Percentiles rank a stretch among this genome's conserved stretches.
Evolutionary conservation across 257 asterid species (phyloP).

Genomic region (Echium plantagineum): DNA sequence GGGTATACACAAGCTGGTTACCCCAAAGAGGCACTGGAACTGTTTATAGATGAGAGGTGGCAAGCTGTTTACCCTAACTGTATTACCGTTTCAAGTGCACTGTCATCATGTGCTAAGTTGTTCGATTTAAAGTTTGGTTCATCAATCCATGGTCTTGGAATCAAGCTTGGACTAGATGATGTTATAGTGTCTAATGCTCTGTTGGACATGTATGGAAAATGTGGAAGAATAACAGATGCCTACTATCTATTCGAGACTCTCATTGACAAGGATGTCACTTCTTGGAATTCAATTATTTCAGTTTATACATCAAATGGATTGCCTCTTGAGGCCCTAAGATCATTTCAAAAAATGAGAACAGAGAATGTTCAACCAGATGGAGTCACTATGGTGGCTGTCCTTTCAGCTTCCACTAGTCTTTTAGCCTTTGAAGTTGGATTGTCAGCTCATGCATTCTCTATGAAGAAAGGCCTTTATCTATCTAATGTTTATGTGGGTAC

Average conservation of each 20-base stretch:
- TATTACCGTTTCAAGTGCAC: slow-evolving; percentile 33
- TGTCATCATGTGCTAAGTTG: slow-evolving; percentile 47
- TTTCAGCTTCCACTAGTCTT: slow-evolving; percentile 37
- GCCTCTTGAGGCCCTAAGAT: slow-evolving; percentile 25
- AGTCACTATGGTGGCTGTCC: slow-evolving; percentile 35
- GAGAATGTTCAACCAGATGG: slow-evolving; percentile 27
- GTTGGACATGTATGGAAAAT: slow-evolving; percentile 45
- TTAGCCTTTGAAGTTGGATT: slow-evolving; percentile 34
- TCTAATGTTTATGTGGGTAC: slow-evolving; percentile 37
- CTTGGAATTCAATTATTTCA: slow-evolving; percentile 51
- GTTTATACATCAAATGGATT: slow-evolving; percentile 30
- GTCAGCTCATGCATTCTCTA: slow-evolving; percentile 34
- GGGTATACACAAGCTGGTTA: slow-evolving; percentile 46
- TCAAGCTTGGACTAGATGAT: slow-evolving; percentile 41
- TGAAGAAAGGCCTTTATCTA: slow-evolving; percentile 30
- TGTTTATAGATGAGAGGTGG: slow-evolving; percentile 42
- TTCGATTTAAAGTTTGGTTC: slow-evolving; percentile 32
- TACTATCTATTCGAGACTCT: slow-evolving; percentile 27
- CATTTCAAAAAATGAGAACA: slow-evolving; percentile 38
- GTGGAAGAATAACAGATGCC: slow-evolving; percentile 28
- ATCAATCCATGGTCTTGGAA: slow-evolving; percentile 33
- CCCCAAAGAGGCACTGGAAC: slow-evolving; percentile 34
- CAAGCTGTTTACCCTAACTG: slow-evolving; percentile 31
- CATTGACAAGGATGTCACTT: slow-evolving; percentile 28
- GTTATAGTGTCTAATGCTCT: slow-evolving; percentile 37